Conservation (phyloP, 768 basidiomycete species). For the Hortiboletus campestris region DNA sequence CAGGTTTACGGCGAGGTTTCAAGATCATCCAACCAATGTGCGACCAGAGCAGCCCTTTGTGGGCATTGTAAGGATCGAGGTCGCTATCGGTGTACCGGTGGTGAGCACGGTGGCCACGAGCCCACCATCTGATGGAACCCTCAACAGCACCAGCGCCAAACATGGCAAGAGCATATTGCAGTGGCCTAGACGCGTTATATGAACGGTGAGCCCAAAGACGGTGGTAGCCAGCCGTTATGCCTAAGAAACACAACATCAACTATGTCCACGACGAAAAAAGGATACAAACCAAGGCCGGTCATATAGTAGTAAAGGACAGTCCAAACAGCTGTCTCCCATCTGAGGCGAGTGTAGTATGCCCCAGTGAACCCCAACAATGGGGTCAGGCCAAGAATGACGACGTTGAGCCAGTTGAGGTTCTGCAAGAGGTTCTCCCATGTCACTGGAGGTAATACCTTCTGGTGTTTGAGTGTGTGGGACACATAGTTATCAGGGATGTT, state of each 20-base stretch:
- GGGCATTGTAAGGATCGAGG: slow-evolving; percentile 93
- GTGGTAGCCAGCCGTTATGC: slow-evolving; percentile 94
- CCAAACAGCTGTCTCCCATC: slow-evolving; percentile 74
- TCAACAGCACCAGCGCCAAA: slow-evolving; percentile 91
- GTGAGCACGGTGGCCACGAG: slow-evolving; percentile 94
- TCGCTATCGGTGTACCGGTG: slow-evolving; percentile 97
- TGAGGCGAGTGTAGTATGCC: slow-evolving; percentile 58
- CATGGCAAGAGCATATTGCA: slow-evolving; percentile 83
- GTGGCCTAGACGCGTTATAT: slow-evolving; percentile 84
- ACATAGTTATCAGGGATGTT: slow-evolving; percentile 84
- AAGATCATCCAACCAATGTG: slow-evolving; percentile 94
- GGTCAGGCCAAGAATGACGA: slow-evolving; percentile 67
- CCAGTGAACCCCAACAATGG: slow-evolving; percentile 77
- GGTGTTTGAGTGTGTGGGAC: slow-evolving; percentile 64
- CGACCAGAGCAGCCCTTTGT: slow-evolving; percentile 82
- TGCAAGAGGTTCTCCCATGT: slow-evolving; percentile 53
- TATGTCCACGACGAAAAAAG: slow-evolving; percentile 29
- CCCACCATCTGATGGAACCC: slow-evolving; percentile 99
- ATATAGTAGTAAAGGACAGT: slow-evolving; percentile 68
- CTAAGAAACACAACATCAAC: slow-evolving; percentile 37
- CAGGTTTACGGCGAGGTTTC: slow-evolving; percentile 86
- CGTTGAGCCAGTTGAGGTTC: slow-evolving; percentile 78
- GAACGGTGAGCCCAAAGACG: slow-evolving; percentile 96
- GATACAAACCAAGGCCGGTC: slow-evolving; percentile 74
- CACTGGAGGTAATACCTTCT: slow-evolving; percentile 68